These are phyloP conservation scores for Citrus reticulata DNA, from an alignment of 345 rosid species.

Conservation along the genomic window DNA sequence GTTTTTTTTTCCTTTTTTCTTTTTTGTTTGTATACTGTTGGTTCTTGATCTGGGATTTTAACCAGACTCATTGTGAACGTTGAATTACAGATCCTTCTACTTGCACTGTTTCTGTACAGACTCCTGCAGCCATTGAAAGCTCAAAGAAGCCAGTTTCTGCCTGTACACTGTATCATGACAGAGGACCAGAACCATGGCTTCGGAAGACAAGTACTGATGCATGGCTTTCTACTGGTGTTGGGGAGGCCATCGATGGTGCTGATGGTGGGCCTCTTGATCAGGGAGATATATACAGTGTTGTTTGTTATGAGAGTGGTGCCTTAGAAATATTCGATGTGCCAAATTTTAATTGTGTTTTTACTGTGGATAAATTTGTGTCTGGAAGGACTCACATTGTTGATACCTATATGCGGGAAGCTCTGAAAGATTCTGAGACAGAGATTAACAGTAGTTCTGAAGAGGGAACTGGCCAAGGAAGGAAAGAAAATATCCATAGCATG, in stretches of 20 bases:
- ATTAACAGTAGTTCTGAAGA: slow-evolving; percentile 44
- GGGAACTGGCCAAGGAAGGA: slow-evolving; percentile 50
- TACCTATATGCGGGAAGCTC: slow-evolving; percentile 41
- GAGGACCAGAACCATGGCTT: slow-evolving; percentile 94
- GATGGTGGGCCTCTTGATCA: slow-evolving; percentile 84
- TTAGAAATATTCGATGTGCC: slow-evolving; percentile 97
- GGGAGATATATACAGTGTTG: slow-evolving; percentile 89
- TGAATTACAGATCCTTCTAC: slow-evolving; percentile 74
- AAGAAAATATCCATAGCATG: slow-evolving; percentile 54
- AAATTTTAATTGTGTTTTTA: slow-evolving; percentile 72
- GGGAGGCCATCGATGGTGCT: slow-evolving; percentile 78
- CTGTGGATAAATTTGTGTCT: slow-evolving; percentile 76
- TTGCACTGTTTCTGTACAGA: slow-evolving; percentile 70
- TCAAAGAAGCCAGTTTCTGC: slow-evolving; percentile 64
- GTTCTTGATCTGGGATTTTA: slow-evolving; percentile 14
- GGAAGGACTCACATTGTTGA: slow-evolving; percentile 80
- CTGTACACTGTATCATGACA: slow-evolving; percentile 91
- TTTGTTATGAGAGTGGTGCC: slow-evolving; percentile 79
- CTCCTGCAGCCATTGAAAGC: slow-evolving; percentile 64
- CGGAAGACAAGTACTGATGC: slow-evolving; percentile 95
- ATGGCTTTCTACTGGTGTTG: slow-evolving; percentile 91
- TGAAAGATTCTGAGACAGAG: slow-evolving; percentile 37
- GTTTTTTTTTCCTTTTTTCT: not conserved
- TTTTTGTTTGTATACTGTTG: not conserved
- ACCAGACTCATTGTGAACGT: slow-evolving; percentile 21